Conservation (phyloP, 768 basidiomycete species). For the Butyriboletus loyo region DNA sequence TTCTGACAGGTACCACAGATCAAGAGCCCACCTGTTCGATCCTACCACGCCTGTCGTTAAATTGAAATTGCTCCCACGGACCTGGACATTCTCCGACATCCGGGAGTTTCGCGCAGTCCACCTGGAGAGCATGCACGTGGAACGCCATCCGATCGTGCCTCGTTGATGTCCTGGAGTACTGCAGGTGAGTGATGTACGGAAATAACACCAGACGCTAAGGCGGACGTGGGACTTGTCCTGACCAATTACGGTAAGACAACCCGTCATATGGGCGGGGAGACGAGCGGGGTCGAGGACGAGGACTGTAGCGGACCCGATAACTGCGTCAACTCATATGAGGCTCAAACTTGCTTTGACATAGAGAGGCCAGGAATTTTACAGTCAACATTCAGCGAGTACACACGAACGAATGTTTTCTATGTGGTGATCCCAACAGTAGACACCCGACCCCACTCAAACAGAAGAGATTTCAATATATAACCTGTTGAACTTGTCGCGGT, state of each 20-base stretch:
- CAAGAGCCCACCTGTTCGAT: no score
- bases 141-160: background rate
- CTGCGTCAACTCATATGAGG: background rate
- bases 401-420: background rate
- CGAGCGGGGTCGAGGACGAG: no score
- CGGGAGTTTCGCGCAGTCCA: background rate
- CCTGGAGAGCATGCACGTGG: no score
- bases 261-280: no score
- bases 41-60: background rate
- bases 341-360: no score
- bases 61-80: background rate
- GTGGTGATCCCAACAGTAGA: no score
- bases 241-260: background rate
- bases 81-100: background rate
- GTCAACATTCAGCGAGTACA: background rate
- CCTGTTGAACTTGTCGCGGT: no score
- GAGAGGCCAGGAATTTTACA: no score
- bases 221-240: background rate
- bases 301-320: background rate
- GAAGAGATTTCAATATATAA: no score
- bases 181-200: background rate
- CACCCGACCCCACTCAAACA: no score
- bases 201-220: background rate
- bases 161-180: background rate
- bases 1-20: background rate